phyloP scores from a whole-genome alignment of 352 stramenopile genomes.

The Phytophthora pistaciae region DNA sequence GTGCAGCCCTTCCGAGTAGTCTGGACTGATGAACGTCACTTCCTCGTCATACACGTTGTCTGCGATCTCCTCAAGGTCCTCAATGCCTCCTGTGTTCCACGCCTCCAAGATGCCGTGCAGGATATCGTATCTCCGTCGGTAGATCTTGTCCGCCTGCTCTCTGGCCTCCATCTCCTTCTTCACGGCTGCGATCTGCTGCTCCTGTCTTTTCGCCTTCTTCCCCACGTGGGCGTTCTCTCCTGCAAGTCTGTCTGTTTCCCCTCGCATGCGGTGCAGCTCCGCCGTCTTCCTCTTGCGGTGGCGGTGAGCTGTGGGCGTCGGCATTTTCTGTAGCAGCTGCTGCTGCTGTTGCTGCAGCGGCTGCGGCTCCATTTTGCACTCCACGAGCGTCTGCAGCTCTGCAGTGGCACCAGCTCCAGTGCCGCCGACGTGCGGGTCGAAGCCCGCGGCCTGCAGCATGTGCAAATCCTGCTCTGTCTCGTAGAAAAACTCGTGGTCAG shows the following conservation, averaged over 20 bases:
- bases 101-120: slow-evolving; percentile 79
- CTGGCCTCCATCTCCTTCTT: slow-evolving; percentile 35
- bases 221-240: slow-evolving; percentile 28
- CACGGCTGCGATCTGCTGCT: slow-evolving; percentile 28
- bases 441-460: slow-evolving; percentile 27
- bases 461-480: slow-evolving; percentile 41
- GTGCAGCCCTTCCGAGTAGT: slow-evolving; percentile 69
- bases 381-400: slow-evolving; percentile 48
- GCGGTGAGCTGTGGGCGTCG: slow-evolving; percentile 22
- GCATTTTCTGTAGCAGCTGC: slow-evolving; percentile 11
- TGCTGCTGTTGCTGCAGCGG: slow-evolving; percentile 22
- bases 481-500: slow-evolving; percentile 31
- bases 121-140: slow-evolving; percentile 74
- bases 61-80: slow-evolving; percentile 86
- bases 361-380: slow-evolving; percentile 44
- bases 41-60: slow-evolving; percentile 79
- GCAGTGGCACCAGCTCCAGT: slow-evolving; percentile 1
- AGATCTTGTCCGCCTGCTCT: slow-evolving; percentile 64
- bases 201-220: slow-evolving; percentile 53
- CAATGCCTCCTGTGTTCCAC: slow-evolving; percentile 85
- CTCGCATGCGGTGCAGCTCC: slow-evolving; percentile 36
- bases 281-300: slow-evolving; percentile 74
- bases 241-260: slow-evolving; percentile 22
- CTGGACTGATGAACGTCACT: slow-evolving; percentile 72
- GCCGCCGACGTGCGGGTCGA: slow-evolving; percentile 51